A percentile compares a stretch with the other conserved stretches of the same genome.
Evolutionary conservation across 2,329 filamentous ascomycete species (phyloP).

Genomic region (Diaporthe citri): DNA sequence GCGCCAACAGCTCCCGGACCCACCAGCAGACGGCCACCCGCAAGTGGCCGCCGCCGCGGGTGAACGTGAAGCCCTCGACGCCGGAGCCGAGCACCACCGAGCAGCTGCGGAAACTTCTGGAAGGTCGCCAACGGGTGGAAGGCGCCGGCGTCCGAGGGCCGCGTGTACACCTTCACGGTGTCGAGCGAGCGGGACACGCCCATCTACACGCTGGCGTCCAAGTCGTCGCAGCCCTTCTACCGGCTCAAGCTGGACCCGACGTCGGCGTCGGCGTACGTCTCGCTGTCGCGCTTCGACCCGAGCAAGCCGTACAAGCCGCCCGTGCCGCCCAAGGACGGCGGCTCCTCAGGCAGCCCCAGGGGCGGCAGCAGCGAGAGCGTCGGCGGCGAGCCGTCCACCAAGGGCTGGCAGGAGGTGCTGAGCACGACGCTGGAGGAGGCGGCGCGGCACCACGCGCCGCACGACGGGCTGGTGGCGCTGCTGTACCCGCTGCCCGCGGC

Average conservation of each 20-base stretch:
- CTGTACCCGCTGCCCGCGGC: slow-evolving; percentile 77
- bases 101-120: slow-evolving; percentile 75
- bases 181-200: slow-evolving; percentile 70
- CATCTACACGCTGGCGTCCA: slow-evolving; percentile 74
- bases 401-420: slow-evolving; percentile 70
- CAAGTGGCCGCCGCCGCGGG: slow-evolving; percentile 48
- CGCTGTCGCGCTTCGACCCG: slow-evolving; percentile 71
- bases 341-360: no score
- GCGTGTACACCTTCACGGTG: slow-evolving; percentile 70
- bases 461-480: slow-evolving; percentile 75
- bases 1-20: slow-evolving; percentile 44
- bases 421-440: slow-evolving; percentile 70
- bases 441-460: slow-evolving; percentile 64
- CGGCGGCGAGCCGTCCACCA: slow-evolving; percentile 51
- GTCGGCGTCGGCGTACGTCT: slow-evolving; percentile 72
- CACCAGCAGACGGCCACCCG: slow-evolving; percentile 34
- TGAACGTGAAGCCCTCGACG: slow-evolving; percentile 55
- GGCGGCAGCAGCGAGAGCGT: slow-evolving; percentile 15
- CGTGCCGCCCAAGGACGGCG: slow-evolving; percentile 43
- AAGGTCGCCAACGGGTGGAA: slow-evolving; percentile 78
- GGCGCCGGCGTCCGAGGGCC: slow-evolving; percentile 69
- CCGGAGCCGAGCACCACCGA: slow-evolving; percentile 66
- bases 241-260: slow-evolving; percentile 74
- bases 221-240: slow-evolving; percentile 72
- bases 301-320: slow-evolving; percentile 66